These are phyloP conservation scores for Proliferodiscus dingleyae DNA, from an alignment of 2,329 filamentous ascomycete genomes.

Conservation along the genomic window DNA sequence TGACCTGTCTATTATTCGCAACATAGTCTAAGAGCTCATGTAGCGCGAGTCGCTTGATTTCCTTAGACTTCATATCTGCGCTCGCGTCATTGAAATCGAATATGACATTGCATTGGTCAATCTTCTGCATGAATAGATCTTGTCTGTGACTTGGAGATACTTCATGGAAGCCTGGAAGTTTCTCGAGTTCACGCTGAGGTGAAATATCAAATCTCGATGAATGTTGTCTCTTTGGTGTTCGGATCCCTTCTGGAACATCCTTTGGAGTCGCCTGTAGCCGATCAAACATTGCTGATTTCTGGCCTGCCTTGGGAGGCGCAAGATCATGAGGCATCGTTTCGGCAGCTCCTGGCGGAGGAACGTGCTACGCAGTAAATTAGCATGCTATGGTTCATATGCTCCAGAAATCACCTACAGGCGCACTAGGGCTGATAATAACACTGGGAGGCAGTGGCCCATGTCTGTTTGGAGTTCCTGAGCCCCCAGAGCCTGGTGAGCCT, in stretches of 20 bases:
- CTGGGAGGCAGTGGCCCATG: slow-evolving; percentile 69
- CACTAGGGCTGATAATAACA: slow-evolving; percentile 91
- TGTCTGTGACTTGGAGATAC: slow-evolving; percentile 91
- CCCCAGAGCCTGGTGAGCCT: slow-evolving; percentile 39
- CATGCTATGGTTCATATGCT: neutral
- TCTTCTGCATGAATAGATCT: slow-evolving; percentile 99
- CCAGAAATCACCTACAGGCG: slow-evolving; percentile 60
- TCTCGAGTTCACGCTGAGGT: slow-evolving; percentile 92
- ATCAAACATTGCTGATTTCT: slow-evolving; percentile 85
- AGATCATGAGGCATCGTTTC: slow-evolving; percentile 99
- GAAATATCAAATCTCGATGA: slow-evolving; percentile 98
- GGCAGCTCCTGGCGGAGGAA: slow-evolving; percentile 85
- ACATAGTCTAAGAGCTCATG: slow-evolving; percentile 98
- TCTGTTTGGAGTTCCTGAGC: slow-evolving; percentile 55
- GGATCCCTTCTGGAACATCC: slow-evolving; percentile 90
- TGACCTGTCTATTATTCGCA: slow-evolving; percentile 96
- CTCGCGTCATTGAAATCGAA: slow-evolving; percentile 99
- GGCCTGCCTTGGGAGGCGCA: slow-evolving; percentile 83
- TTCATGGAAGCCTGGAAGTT: slow-evolving; percentile 95
- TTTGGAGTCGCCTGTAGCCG: slow-evolving; percentile 90
- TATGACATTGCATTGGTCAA: slow-evolving; percentile 99
- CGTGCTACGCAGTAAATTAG: slow-evolving; percentile 54
- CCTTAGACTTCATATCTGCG: slow-evolving; percentile 98
- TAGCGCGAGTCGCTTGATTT: slow-evolving; percentile 94
- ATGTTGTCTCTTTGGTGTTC: slow-evolving; percentile 93